phyloP scores from a whole-genome alignment of 257 asterid genomes.

The Ligustrum vulgare region DNA sequence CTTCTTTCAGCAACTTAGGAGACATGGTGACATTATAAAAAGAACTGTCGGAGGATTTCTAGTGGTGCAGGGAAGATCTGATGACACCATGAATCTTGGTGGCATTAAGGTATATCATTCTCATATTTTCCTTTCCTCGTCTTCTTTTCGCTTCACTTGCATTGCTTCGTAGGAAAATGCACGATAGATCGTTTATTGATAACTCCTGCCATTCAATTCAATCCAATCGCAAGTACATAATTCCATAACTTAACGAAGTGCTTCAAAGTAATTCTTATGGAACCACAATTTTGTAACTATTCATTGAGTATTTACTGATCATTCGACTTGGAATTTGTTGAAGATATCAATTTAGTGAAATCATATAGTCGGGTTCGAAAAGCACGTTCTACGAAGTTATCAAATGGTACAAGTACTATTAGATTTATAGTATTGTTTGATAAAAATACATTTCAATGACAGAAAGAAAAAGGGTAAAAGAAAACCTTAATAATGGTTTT shows the following conservation, averaged over 20 bases:
- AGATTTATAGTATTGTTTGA: not conserved
- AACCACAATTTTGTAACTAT: not conserved
- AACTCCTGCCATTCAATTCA: not conserved
- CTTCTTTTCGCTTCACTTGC: not conserved
- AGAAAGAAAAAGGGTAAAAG: not conserved
- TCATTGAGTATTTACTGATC: not conserved
- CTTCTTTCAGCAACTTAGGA: slow-evolving; percentile 67
- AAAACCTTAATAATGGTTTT: not conserved
- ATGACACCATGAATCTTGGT: slow-evolving; percentile 97
- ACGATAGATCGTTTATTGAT: not conserved
- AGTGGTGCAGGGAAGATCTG: slow-evolving; percentile 84
- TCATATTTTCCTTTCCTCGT: not conserved
- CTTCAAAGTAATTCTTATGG: too few species aligned
- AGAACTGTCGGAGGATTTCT: slow-evolving; percentile 72
- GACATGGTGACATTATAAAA: slow-evolving; percentile 86
- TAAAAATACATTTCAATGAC: not conserved
- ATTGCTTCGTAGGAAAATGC: not conserved
- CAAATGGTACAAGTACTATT: not conserved
- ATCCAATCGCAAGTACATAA: too few species aligned
- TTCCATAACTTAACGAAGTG: too few species aligned
- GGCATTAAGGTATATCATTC: slow-evolving; percentile 72
- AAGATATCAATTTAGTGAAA: not conserved
- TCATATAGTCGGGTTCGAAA: not conserved
- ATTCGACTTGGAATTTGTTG: not conserved
- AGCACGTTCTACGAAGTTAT: too few species aligned